These are phyloP conservation scores for Monosporascus sp. DNA, from an alignment of 2,329 filamentous ascomycete species.

Conservation along the genomic window DNA sequence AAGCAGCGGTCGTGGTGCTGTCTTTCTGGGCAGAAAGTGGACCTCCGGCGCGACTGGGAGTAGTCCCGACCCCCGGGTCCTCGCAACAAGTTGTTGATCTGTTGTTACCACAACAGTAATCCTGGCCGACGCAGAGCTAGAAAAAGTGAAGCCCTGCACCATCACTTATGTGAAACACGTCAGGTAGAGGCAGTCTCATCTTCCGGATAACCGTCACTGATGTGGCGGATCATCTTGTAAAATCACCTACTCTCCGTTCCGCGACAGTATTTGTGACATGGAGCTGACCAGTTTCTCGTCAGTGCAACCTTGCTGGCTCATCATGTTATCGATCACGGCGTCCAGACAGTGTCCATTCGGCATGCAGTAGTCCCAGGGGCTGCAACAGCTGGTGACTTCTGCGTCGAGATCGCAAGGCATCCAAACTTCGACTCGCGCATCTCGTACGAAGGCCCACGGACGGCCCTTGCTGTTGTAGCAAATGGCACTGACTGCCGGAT, in stretches of 20 bases:
- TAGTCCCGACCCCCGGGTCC: constrained; percentile 1
- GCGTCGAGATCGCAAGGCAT: constrained; percentile 14
- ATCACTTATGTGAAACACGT: not conserved
- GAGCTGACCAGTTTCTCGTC: constrained; percentile 17
- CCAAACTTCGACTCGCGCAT: constrained; percentile 3
- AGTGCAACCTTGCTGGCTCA: constrained; percentile 25
- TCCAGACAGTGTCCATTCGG: constrained; percentile 26
- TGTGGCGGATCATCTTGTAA: not conserved
- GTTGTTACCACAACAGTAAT: constrained; percentile 12
- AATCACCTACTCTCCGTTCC: constrained; percentile 7
- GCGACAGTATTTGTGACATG: constrained; percentile 19
- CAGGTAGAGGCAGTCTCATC: not conserved
- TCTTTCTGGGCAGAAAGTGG: not conserved
- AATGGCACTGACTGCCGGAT: not conserved
- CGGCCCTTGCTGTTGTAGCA: constrained; percentile 6
- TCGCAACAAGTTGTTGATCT: constrained; percentile 9
- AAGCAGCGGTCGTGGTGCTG: not conserved
- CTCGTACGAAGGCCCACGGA: constrained; percentile 1
- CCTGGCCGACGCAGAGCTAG: constrained; percentile 4
- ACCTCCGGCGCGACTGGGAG: constrained; percentile 1
- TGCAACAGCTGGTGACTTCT: constrained; percentile 20
- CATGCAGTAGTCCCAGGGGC: constrained; percentile 18
- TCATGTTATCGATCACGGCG: constrained; percentile 18
- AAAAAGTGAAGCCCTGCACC: constrained; percentile 10
- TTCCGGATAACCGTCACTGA: too few species aligned